Percentiles rank a stretch among this genome's conserved stretches.
Evolutionary conservation across 352 stramenopile species (phyloP).

Genomic region (Achlya hypogyna): DNA sequence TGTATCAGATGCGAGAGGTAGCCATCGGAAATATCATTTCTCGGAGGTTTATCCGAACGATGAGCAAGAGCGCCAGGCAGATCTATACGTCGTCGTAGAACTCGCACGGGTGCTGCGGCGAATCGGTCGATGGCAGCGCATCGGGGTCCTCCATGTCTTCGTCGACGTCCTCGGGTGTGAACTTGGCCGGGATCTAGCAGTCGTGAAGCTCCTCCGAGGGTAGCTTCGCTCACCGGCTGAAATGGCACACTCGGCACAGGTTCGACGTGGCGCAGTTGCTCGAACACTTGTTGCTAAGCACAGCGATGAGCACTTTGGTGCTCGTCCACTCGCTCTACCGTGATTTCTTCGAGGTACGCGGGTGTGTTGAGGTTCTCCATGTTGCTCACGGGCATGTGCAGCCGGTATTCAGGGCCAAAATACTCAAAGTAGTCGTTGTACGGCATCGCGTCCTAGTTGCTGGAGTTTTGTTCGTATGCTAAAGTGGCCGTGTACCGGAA

Average conservation of each 20-base stretch:
- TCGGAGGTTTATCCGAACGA: too few relatives aligned
- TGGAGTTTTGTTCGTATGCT: conserved; percentile 34
- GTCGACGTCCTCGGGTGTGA: not conserved
- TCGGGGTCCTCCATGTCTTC: conserved; percentile 28
- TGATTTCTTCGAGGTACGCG: conserved; percentile 85
- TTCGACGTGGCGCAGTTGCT: conserved; percentile 93
- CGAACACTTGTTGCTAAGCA: conserved; percentile 81
- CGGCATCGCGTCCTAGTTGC: conserved; percentile 89
- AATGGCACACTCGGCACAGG: conserved; percentile 96
- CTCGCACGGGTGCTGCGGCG: conserved; percentile 48
- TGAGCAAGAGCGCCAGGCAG: too few relatives aligned
- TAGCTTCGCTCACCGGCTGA: too few relatives aligned
- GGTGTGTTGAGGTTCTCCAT: conserved; percentile 97
- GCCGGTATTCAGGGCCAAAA: conserved; percentile 95
- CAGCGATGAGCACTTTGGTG: not conserved
- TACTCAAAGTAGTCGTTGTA: conserved; percentile 99
- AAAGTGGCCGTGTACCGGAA: conserved; percentile 27
- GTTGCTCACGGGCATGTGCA: conserved; percentile 94
- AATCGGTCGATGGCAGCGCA: conserved; percentile 41
- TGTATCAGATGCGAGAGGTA: too few relatives aligned
- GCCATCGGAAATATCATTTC: too few relatives aligned
- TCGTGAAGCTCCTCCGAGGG: too few relatives aligned
- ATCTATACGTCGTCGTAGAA: conserved; percentile 63
- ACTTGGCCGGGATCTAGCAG: conserved; percentile 2
- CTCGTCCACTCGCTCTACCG: too few relatives aligned